Base-by-base conservation (phyloP, 2,329 filamentous ascomycete genomes). In the Nothomitra cinnamomea region DNA sequence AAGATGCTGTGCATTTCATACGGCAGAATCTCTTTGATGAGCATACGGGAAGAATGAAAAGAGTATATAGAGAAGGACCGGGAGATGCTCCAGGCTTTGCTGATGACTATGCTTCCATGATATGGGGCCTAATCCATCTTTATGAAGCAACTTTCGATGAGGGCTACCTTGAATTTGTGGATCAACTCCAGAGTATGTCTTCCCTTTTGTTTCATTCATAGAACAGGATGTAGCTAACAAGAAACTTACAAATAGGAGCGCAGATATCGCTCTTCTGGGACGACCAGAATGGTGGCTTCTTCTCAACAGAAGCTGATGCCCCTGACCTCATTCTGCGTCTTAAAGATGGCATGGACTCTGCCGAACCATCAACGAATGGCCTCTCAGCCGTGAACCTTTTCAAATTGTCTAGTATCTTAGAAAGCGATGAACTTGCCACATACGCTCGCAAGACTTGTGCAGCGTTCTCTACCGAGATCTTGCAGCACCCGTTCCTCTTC, bases 261-360 rank as follows among this genome's bases (percentile, higher is more conserved):
- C 85, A 96, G 66, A 83, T 85, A 55, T 66, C 71, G 1, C 72
- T 85, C 15, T 96, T 96, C 70, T 86, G 86, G 68, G 88, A 95
- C 60, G 64, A 70, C 2, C 68, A 67, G 60, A 57, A 67, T 56
- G 59, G 69, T 56, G 86, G 77, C 32, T 92, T 90, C 73, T 92
- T 85, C 69, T 82, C 80, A 3, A 88, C 84, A 1, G 69, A 75
- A 3, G 69, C 72, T 12, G 67, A 74, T 42, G 79, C 82, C 8
- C 71, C 80, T 0, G 79, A 88, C 61, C 76, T 83, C 25, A 82
- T 95, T 56, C 78, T 96, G 56, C 83, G 90, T 22, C 77, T 95
- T 51, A 98, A 98, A 68, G 87, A 94, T 57, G 92, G 88, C 58
- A 95, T 95, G 77, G 92, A 98, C 66, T 87, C 87, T 3, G 83